Evolutionary conservation across 2,329 filamentous ascomycete species (phyloP).

Genomic region (Laburnicola sp.): DNA sequence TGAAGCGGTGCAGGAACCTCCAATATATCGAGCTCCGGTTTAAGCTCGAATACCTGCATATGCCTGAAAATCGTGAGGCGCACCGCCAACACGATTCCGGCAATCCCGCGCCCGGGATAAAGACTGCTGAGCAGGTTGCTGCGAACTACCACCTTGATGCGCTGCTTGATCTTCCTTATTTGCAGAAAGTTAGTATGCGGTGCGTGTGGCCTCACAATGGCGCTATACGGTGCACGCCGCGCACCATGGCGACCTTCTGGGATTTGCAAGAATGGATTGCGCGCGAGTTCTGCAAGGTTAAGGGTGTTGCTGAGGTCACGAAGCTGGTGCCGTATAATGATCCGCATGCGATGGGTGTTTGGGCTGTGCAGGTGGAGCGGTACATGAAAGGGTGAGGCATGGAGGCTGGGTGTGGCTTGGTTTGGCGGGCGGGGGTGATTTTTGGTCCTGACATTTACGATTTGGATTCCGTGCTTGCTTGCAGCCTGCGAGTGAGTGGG

Average conservation of each 20-base stretch:
- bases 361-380: not conserved
- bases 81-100: constrained; percentile 1
- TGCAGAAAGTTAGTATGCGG: not conserved
- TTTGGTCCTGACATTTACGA: no score
- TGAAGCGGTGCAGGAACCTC: not conserved
- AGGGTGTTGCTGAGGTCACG: not conserved
- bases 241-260: constrained; percentile 1
- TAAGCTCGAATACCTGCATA: constrained; percentile 4
- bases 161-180: not conserved
- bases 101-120: not conserved
- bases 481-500: no score
- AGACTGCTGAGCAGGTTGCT: not conserved
- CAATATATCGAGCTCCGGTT: constrained; percentile 1
- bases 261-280: constrained; percentile 4
- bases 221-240: not conserved
- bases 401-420: not conserved
- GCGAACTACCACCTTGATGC: not conserved
- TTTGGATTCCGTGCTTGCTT: no score
- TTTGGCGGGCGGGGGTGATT: not conserved
- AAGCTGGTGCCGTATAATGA: constrained; percentile 1
- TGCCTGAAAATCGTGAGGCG: not conserved
- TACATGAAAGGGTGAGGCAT: no score
- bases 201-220: constrained; percentile 1
- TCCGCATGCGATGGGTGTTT: not conserved
- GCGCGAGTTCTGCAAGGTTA: not conserved